phyloP scores from a whole-genome alignment of 768 basidiomycete species.

The Leccinum sublutescens region DNA sequence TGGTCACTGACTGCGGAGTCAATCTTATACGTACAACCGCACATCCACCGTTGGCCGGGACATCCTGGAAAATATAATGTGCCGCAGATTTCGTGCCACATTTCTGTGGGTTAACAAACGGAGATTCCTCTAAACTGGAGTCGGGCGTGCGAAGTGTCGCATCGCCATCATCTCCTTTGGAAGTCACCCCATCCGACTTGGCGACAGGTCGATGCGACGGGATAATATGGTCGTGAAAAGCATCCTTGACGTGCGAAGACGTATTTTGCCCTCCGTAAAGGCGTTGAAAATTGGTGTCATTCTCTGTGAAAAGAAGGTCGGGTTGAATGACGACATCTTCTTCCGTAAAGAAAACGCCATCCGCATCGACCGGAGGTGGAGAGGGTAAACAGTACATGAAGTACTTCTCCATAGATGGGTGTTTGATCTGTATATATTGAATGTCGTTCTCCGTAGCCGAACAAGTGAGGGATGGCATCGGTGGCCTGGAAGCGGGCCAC shows the following conservation, averaged over 20 bases:
- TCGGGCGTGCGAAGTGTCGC: neutral
- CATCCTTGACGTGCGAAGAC: constrained; percentile 88
- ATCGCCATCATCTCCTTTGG: neutral
- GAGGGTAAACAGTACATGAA: constrained; percentile 89
- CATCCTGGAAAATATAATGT: constrained; percentile 83
- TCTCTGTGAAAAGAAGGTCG: constrained; percentile 91
- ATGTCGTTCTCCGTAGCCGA: constrained; percentile 49
- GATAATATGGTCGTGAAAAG: constrained; percentile 97
- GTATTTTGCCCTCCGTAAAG: constrained; percentile 88
- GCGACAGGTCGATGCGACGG: constrained; percentile 68
- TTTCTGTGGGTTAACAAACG: constrained; percentile 82
- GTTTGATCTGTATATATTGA: constrained; percentile 66
- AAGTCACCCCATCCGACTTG: constrained; percentile 31
- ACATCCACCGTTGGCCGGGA: constrained; percentile 90
- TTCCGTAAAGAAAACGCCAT: constrained; percentile 61
- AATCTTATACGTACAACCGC: constrained; percentile 93
- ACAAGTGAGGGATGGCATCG: constrained; percentile 59
- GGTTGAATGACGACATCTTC: constrained; percentile 66
- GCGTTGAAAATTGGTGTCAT: constrained; percentile 93
- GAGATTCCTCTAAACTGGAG: neutral
- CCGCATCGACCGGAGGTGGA: constrained; percentile 82
- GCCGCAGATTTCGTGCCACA: constrained; percentile 91
- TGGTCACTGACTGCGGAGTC: constrained; percentile 71
- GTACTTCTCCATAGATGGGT: constrained; percentile 71
- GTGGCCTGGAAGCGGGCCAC: constrained; percentile 72